Conservation (phyloP, 164 flowering plant species). For the Aristolochia fimbriata region DNA sequence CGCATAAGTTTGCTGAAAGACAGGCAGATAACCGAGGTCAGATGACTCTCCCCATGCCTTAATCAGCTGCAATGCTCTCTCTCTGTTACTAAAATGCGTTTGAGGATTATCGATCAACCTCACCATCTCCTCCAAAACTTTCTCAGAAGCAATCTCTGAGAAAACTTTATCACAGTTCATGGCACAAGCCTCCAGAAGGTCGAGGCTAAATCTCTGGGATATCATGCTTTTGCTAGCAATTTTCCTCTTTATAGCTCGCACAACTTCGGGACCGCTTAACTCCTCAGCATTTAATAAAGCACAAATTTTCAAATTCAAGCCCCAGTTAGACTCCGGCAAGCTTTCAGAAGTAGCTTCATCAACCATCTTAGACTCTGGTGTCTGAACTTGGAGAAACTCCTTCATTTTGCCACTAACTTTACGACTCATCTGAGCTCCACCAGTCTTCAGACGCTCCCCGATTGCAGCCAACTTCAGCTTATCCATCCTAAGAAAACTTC, state of each 20-base stretch:
- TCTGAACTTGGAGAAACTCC: conserved; percentile 56
- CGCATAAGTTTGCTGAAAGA: conserved; percentile 68
- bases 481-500: conserved; percentile 26
- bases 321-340: conserved; percentile 69
- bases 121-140: conserved; percentile 87
- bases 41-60: conserved; percentile 75
- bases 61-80: conserved; percentile 59
- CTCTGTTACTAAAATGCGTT: conserved; percentile 27
- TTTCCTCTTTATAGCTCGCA: conserved; percentile 70
- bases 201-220: conserved; percentile 52
- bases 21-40: conserved; percentile 74
- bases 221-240: conserved; percentile 28
- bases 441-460: conserved; percentile 48
- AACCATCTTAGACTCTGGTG: conserved; percentile 65
- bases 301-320: conserved; percentile 69
- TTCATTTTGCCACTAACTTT: conserved; percentile 57
- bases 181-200: conserved; percentile 61
- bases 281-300: conserved; percentile 53
- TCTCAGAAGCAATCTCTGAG: conserved; percentile 84
- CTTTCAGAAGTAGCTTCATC: conserved; percentile 68
- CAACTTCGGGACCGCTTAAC: conserved; percentile 57
- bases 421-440: conserved; percentile 63
- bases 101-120: conserved; percentile 57
- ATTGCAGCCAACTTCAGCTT: conserved; percentile 42
- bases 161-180: conserved; percentile 89